Evolutionary conservation across 2,329 filamentous ascomycete species (phyloP), one percentile per base, ranked within the genome.

Genomic region (Sporothrix inflata): DNA sequence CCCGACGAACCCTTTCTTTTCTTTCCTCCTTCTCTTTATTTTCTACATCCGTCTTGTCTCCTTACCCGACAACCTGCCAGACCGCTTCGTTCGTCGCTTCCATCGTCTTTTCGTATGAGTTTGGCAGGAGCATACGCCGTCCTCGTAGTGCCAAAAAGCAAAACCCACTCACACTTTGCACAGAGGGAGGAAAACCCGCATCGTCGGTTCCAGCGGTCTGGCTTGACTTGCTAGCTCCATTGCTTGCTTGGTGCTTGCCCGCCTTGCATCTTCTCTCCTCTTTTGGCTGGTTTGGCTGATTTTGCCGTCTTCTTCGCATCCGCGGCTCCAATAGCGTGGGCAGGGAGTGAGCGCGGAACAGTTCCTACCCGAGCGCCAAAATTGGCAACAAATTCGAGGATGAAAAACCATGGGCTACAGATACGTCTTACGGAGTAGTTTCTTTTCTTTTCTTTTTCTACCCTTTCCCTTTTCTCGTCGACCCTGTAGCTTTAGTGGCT

Each of bases 181-280:
- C 12, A 47, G 14, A 47, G 19, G 3, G 21, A 24, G 27, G 24
- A 34, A 42, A 16, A 61, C 57, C 57, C 63, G 21, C 42, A 49
- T 42, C 38, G 40, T 65, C 38, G 61, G 63, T 67, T 67, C 42
- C 42, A 49, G 63, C 63, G 63, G 63, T 67, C 42, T 67, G 63
- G 24, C 42, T 51, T 30, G 9, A 5, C 57, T 24, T 24, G 11
- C n/a, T 63, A 42, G 57, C n/a, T 40, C 42, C 42, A 14, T 24
- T 38, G 16, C 9, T 34, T 60, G 11, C 27, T n/a, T n/a, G n/a
- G n/a, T n/a, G n/a, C n/a, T n/a, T n/a, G n/a, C n/a, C n/a, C n/a
- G n/a, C 53, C 24, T 60, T 34, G 55, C 27, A 40, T 60, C 38
- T 63, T 63, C n/a, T n/a, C n/a, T 45, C 60, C 60, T 24, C 4